phyloP scores from a whole-genome alignment of 2,329 filamentous ascomycete species.

The Hortaea sp. region DNA sequence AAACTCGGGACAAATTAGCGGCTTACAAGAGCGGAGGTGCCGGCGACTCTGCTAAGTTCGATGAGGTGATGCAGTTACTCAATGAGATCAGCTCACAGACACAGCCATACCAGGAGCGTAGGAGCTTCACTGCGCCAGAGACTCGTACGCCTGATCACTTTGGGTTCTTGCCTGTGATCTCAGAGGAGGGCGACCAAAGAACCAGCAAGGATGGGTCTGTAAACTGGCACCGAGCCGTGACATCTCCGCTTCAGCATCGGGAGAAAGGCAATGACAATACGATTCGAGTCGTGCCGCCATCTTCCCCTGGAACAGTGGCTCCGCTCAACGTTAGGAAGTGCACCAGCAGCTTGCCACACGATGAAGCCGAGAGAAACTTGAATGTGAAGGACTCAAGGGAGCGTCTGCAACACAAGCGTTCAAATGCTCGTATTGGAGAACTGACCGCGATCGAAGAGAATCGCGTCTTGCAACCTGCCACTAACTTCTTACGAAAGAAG shows the following conservation, averaged over 20 bases:
- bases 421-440: conserved; percentile 10
- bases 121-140: conserved; percentile 39
- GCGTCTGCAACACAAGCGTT: conserved; percentile 11
- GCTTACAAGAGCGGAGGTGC: conserved; percentile 38
- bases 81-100: conserved; percentile 19
- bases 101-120: conserved; percentile 21
- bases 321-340: conserved; percentile 48
- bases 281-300: conserved; percentile 48
- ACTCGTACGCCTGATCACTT: conserved; percentile 19
- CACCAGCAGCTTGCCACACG: conserved; percentile 18
- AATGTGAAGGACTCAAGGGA: conserved; percentile 13
- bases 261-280: conserved; percentile 32
- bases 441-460: conserved; percentile 21
- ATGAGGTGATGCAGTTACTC: conserved; percentile 45
- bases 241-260: conserved; percentile 28
- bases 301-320: conserved; percentile 39
- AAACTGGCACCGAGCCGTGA: conserved; percentile 32
- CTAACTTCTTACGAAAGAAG: conserved; percentile 29
- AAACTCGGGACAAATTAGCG: conserved; percentile 49
- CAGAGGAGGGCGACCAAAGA: conserved; percentile 35
- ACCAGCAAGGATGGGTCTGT: conserved; percentile 21
- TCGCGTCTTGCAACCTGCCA: conserved; percentile 12
- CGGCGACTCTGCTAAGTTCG: conserved; percentile 41
- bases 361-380: conserved; percentile 7
- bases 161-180: conserved; percentile 40